These are phyloP conservation scores for Talaromyces sp. DNA, from an alignment of 2,329 filamentous ascomycete genomes.

Conservation along the genomic window DNA sequence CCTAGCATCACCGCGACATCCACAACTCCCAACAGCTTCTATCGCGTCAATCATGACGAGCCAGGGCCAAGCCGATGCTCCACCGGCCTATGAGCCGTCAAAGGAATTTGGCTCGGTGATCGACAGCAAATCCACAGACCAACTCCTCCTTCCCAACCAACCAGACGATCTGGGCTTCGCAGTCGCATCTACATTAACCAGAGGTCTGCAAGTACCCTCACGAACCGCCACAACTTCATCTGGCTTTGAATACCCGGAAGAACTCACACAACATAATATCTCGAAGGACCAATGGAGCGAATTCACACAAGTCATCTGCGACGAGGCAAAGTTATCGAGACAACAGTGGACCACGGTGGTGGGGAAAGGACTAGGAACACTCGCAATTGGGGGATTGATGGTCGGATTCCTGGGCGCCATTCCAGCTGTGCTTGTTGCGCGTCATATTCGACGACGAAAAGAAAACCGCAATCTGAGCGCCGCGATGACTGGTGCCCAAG, in stretches of 20 bases:
- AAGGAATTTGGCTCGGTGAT: neutral
- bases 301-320: conserved; percentile 32
- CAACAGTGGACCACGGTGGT: conserved; percentile 34
- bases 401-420: conserved; percentile 33
- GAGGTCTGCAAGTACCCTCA: conserved; percentile 35
- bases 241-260: conserved; percentile 34
- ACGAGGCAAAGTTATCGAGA: conserved; percentile 30
- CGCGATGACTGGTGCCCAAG: conserved; percentile 18
- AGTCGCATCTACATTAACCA: conserved; percentile 18
- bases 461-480: conserved; percentile 31
- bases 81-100: conserved; percentile 11
- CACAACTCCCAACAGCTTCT: neutral
- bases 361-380: conserved; percentile 31
- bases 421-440: conserved; percentile 29
- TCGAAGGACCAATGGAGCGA: conserved; percentile 25
- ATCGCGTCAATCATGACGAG: neutral
- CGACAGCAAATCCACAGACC: conserved; percentile 11
- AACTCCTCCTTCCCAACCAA: conserved; percentile 18
- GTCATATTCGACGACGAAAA: conserved; percentile 19
- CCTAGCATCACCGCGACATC: neutral
- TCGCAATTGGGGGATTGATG: conserved; percentile 35
- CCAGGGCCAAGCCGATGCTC: neutral
- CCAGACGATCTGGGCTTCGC: conserved; percentile 24
- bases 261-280: conserved; percentile 25
- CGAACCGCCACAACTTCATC: conserved; percentile 29